Conservation (phyloP, 1,284 basidiomycete genomes). For the Phenoliferia sp. region DNA sequence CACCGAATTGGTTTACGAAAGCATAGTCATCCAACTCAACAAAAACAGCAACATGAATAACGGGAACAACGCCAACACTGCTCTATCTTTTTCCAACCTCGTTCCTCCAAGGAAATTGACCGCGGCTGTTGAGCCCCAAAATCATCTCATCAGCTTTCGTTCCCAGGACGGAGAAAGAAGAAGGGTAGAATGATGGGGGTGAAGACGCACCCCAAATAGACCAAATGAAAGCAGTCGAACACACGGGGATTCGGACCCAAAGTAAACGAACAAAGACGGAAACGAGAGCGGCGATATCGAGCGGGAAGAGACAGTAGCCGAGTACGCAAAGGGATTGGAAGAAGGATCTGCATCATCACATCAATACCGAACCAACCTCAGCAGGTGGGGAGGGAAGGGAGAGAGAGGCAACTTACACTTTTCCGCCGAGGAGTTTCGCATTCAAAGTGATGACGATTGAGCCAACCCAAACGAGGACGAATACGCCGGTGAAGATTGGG, state of each 20-base stretch:
- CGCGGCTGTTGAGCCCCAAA: constrained; percentile 56
- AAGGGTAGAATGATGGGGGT: constrained; percentile 6
- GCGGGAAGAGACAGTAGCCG: constrained; percentile 82
- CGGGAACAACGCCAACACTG: constrained; percentile 86
- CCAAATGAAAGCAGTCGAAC: constrained; percentile 83
- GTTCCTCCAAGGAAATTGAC: constrained; percentile 92
- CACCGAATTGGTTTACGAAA: constrained; percentile 28
- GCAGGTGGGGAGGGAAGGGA: not conserved
- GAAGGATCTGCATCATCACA: constrained; percentile 61
- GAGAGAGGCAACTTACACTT: constrained; percentile 61
- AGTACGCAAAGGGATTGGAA: constrained; percentile 91
- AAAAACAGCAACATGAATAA: constrained; percentile 57
- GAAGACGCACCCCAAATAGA: constrained; percentile 75
- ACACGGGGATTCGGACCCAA: constrained; percentile 77
- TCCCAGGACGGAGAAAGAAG: not conserved
- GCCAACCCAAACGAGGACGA: constrained; percentile 83
- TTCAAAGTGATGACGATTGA: constrained; percentile 85
- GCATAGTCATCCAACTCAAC: constrained; percentile 40
- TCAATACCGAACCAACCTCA: not conserved
- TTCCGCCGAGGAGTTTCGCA: constrained; percentile 89
- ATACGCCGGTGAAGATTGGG: constrained; percentile 81
- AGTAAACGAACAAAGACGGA: constrained; percentile 79
- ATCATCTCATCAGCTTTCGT: not conserved
- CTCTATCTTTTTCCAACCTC: constrained; percentile 78
- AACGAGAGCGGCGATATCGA: constrained; percentile 80